phyloP scores from a whole-genome alignment of 2,329 filamentous ascomycete species.

The Xylariaceae sp. region DNA sequence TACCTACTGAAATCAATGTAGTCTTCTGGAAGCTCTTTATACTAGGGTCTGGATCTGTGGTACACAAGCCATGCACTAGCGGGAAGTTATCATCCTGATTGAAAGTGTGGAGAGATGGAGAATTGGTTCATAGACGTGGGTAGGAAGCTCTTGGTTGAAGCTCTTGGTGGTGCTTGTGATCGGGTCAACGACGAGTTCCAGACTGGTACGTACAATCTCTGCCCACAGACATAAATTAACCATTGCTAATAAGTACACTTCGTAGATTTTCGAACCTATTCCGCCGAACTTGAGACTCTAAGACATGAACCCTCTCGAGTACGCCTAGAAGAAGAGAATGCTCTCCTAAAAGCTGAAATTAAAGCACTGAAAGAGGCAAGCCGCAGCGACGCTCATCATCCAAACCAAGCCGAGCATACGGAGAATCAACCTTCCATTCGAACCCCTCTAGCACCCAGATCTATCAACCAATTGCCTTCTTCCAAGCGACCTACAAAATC shows the following conservation, averaged over 20 bases:
- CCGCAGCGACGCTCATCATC: slow-evolving; percentile 13
- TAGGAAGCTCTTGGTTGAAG: slow-evolving; percentile 36
- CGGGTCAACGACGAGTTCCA: slow-evolving; percentile 35
- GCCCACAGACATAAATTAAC: background rate
- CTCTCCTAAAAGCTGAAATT: slow-evolving; percentile 47
- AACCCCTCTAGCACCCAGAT: slow-evolving; percentile 37
- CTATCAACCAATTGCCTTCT: slow-evolving; percentile 31
- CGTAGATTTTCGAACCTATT: slow-evolving; percentile 25
- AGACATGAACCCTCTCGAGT: slow-evolving; percentile 41
- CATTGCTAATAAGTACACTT: slow-evolving; percentile 2
- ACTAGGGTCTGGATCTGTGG: background rate
- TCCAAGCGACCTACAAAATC: slow-evolving; percentile 26
- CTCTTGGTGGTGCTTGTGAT: slow-evolving; percentile 36
- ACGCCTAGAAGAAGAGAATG: slow-evolving; percentile 50
- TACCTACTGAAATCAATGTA: background rate
- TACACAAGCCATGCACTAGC: background rate
- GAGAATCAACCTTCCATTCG: slow-evolving; percentile 23
- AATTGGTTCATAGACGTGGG: slow-evolving; percentile 40
- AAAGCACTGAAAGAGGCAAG: slow-evolving; percentile 35
- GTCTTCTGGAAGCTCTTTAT: too few relatives aligned
- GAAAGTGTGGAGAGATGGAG: slow-evolving; percentile 35
- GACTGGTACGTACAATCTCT: slow-evolving; percentile 29
- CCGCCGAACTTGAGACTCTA: slow-evolving; percentile 45
- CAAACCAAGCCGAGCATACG: background rate
- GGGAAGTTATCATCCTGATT: background rate